Evolutionary conservation across 1,284 basidiomycete genomes (phyloP), one percentile per base, ranked within the genome.

Genomic region (Coniophora puteana): DNA sequence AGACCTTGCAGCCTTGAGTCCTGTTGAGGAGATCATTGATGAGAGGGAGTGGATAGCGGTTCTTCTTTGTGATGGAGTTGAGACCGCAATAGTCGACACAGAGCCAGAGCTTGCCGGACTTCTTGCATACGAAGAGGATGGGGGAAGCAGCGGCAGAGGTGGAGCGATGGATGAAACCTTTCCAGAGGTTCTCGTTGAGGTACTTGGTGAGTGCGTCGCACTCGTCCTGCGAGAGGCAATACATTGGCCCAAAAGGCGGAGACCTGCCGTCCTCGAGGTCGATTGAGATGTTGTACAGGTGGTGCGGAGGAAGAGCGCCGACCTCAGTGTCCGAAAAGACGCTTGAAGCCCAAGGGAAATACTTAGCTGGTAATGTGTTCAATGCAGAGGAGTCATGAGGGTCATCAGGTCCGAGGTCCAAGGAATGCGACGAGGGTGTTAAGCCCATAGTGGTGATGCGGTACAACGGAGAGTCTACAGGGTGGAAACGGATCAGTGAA

Each of bases 21-120:
- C 43, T 41, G 45, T 62, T 50, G 3, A 65, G 44, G 17, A 53
- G 43, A 28, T 63, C 57, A 13, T 40, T 21, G 25, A 60, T 59
- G n/a, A 55, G 48, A 7, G 55, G 21, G 0, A 68, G 33, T 0
- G 54, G 53, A 52, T 60, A 35, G 48, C 49, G 45, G 55, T 49
- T 31, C 32, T 49, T 49, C 24, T 31, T 40, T 2, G 41, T 43
- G 25, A 40, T 40, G 12, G 16, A 30, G 32, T 67, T 68, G 23
- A 67, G 48, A 7, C 44, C 47, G 0, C 57, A 38, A 44, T 65
- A 68, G 36, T 69, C 62, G 4, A 65, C 51, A 36, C 58, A 61
- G 1, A 63, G 51, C 3, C 61, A 43, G 0, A 64, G 43, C 0
- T 42, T 36, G 18, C 60, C 59, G n/a, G n/a, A n/a, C 44, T 66